Conservation (phyloP, 1,284 basidiomycete species). For the Irpex lacteus region DNA sequence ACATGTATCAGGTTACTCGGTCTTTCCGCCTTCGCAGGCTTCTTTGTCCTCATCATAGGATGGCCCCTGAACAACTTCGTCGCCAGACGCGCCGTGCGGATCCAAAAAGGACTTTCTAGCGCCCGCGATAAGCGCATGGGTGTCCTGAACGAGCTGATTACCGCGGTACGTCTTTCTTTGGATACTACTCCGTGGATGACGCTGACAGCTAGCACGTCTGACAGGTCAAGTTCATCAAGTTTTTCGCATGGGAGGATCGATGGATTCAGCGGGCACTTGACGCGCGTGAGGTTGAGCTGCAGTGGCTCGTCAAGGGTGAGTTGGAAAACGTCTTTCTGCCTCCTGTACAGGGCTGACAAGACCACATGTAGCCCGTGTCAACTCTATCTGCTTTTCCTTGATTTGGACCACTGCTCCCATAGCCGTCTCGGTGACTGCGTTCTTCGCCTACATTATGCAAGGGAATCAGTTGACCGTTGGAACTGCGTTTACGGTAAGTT, state of each 20-base stretch:
- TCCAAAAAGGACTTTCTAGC: conserved; percentile 70
- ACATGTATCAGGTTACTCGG: conserved; percentile 66
- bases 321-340: neutral
- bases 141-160: conserved; percentile 83
- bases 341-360: conserved; percentile 3
- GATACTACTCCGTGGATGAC: neutral
- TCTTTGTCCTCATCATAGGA: conserved; percentile 70
- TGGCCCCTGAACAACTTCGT: conserved; percentile 76
- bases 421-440: conserved; percentile 67
- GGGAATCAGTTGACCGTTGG: conserved; percentile 67
- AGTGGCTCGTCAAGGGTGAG: conserved; percentile 69
- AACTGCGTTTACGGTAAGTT: conserved; percentile 66
- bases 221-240: conserved; percentile 81
- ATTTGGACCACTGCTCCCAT: conserved; percentile 69
- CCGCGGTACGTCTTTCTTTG: conserved; percentile 44
- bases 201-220: neutral
- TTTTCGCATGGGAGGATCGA: conserved; percentile 79
- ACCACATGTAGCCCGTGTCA: conserved; percentile 50
- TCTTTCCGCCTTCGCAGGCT: conserved; percentile 81
- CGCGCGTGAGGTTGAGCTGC: conserved; percentile 58
- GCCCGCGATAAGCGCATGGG: conserved; percentile 85
- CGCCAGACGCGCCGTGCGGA: conserved; percentile 58
- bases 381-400: conserved; percentile 59
- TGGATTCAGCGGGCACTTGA: conserved; percentile 66
- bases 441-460: conserved; percentile 57